These are phyloP conservation scores for Backusella parvicylindrica DNA, from an alignment of 192 early-diverging fungal species.

Conservation along the genomic window DNA sequence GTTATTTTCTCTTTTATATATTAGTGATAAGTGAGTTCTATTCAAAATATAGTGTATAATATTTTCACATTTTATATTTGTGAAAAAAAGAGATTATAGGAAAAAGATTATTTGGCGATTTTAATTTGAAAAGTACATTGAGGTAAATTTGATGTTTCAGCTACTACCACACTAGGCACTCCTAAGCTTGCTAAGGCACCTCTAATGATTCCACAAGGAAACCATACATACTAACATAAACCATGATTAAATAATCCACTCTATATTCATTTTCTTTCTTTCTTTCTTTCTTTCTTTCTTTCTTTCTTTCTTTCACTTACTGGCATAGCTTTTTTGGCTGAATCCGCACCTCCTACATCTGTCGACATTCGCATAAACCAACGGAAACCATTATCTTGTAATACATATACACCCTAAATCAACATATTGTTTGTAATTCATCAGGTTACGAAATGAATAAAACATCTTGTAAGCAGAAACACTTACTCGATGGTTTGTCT, in stretches of 20 bases:
- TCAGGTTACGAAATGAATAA: background rate
- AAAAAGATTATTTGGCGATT: constrained; percentile 46
- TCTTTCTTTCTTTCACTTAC: constrained; percentile 40
- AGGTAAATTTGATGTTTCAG: constrained; percentile 80
- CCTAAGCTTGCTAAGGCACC: constrained; percentile 93
- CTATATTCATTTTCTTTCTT: background rate
- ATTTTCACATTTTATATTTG: background rate
- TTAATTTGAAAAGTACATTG: constrained; percentile 86
- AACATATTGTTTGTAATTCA: background rate
- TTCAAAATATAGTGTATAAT: background rate
- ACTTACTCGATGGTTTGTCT: constrained; percentile 93
- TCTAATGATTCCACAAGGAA: constrained; percentile 95
- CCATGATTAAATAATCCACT: too few relatives aligned
- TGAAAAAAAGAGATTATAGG: background rate
- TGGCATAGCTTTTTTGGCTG: constrained; percentile 73
- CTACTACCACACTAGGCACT: constrained; percentile 77
- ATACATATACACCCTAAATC: constrained; percentile 87
- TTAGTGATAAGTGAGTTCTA: background rate
- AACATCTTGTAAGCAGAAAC: background rate
- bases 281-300: background rate
- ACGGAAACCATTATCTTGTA: constrained; percentile 96
- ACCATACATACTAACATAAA: constrained; percentile 81
- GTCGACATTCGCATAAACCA: constrained; percentile 94
- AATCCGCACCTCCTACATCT: constrained; percentile 71
- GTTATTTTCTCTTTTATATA: background rate